Base-by-base conservation (phyloP, 345 rosid genomes). In the Clausena lansium region DNA sequence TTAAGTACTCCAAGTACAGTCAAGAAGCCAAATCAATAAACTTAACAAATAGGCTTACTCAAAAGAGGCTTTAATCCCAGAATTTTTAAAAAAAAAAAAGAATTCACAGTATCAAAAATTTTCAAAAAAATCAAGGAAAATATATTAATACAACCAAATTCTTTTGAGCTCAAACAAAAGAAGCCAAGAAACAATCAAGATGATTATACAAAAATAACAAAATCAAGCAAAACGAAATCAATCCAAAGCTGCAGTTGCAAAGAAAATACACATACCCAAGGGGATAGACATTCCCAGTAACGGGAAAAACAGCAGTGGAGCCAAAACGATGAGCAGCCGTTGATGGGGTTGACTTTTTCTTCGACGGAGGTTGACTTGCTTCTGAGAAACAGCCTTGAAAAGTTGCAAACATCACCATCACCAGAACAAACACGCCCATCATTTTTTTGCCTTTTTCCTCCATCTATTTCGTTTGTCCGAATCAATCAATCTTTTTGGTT, bases 271-370 rank as follows among this genome's bases (percentile, higher is more conserved):
- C 72, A 8, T 77, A 95, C 99, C 99, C 99, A 71, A 88, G 92
- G 79, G 99, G 99, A 80, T 93, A 92, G 76, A 93, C 97, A 79
- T 91, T 93, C 22, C 99, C 99, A 32, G 85, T 73, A 77, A 93
- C 66, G 1, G 89, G 92, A 45, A 95, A 87, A 17, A 95, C 86
- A 57, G 86, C 79, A 78, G 98, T 85, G 76, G 94, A 88, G 64
- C 80, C 83, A 68, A 79, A 68, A 11, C 59, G 74, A 39, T 33
- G 27, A 24, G 39, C 54, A 41, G 66, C 57, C 36, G 68, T 67
- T 2, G 73, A 27, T 25, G 55, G 70, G 63, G 28, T 80, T 77
- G 87, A 69, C 86, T 50, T 83, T 70, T 61, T 67, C 22, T 58
- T 63, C 38, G 50, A 65, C 67, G 80, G n/a, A n/a, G 75, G 78